Conservation (phyloP, 495 filamentous ascomycete genomes). For the Aspergillus baeticus region DNA sequence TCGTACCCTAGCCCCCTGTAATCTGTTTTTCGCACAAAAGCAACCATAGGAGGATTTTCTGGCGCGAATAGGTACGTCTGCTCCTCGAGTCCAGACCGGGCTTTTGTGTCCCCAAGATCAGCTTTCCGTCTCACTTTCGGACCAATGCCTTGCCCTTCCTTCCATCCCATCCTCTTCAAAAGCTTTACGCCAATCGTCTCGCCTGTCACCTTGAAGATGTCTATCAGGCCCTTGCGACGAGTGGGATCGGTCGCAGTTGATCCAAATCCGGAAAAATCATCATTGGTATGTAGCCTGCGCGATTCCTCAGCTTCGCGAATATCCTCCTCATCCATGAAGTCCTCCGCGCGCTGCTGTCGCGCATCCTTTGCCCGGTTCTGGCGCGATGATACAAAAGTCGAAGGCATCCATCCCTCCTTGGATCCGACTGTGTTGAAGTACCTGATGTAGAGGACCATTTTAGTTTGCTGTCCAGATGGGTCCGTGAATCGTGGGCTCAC, state of each 20-base stretch:
- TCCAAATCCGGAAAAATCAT: constrained; percentile 75
- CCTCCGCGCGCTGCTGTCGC: constrained; percentile 69
- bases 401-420: constrained; percentile 95
- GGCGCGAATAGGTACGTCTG: constrained; percentile 84
- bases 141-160: constrained; percentile 87
- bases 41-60: constrained; percentile 73
- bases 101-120: constrained; percentile 54
- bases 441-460: constrained; percentile 43
- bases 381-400: constrained; percentile 89
- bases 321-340: constrained; percentile 99
- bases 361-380: constrained; percentile 71
- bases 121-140: constrained; percentile 81
- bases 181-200: constrained; percentile 90
- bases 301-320: constrained; percentile 82
- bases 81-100: constrained; percentile 35
- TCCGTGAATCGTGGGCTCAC: constrained; percentile 48
- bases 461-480: constrained; percentile 27
- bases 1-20: constrained; percentile 79
- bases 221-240: constrained; percentile 62
- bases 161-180: constrained; percentile 94
- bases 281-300: constrained; percentile 65
- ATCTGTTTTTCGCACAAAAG: constrained; percentile 73
- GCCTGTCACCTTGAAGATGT: constrained; percentile 69
- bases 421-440: constrained; percentile 98
- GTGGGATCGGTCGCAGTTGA: constrained; percentile 57